These are phyloP conservation scores for Penicilliopsis zonata DNA, from an alignment of 495 filamentous ascomycete genomes.

Conservation along the genomic window DNA sequence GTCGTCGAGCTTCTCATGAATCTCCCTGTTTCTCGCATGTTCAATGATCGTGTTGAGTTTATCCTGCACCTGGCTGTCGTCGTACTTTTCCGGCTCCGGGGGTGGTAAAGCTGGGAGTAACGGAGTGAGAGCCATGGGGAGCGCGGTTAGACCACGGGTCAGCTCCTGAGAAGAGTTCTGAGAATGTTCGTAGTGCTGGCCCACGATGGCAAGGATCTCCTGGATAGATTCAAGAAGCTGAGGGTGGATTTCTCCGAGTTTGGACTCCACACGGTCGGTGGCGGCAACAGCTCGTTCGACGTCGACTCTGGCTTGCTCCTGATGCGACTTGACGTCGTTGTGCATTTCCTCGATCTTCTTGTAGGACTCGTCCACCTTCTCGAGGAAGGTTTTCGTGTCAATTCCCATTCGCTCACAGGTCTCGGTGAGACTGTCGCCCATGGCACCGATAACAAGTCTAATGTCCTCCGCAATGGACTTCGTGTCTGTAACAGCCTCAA, in stretches of 20 bases:
- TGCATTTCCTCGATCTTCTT: slow-evolving; percentile 68
- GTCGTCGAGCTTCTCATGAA: slow-evolving; percentile 30
- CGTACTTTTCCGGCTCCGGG: slow-evolving; percentile 42
- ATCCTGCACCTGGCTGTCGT: slow-evolving; percentile 60
- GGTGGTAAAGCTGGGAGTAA: slow-evolving; percentile 36
- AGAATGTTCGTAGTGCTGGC: slow-evolving; percentile 64
- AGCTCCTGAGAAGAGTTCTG: slow-evolving; percentile 39
- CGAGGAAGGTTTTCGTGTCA: slow-evolving; percentile 74
- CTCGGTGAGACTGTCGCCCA: slow-evolving; percentile 73
- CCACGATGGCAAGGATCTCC: slow-evolving; percentile 69
- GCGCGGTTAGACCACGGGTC: slow-evolving; percentile 37
- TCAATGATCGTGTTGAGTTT: slow-evolving; percentile 80
- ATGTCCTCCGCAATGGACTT: slow-evolving; percentile 78
- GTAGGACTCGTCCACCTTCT: slow-evolving; percentile 62
- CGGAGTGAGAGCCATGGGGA: slow-evolving; percentile 36
- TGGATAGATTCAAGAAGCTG: slow-evolving; percentile 72
- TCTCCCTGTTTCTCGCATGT: slow-evolving; percentile 33
- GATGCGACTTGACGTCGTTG: slow-evolving; percentile 57
- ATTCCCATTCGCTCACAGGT: slow-evolving; percentile 71
- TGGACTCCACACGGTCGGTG: slow-evolving; percentile 62
- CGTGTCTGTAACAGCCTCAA: slow-evolving; percentile 56
- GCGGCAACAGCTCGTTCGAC: slow-evolving; percentile 55
- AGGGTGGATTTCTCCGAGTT: slow-evolving; percentile 70
- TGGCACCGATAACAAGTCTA: slow-evolving; percentile 67
- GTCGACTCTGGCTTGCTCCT: slow-evolving; percentile 65